Conservation (phyloP, 306 rosid species). For the Corylus heterophylla region DNA sequence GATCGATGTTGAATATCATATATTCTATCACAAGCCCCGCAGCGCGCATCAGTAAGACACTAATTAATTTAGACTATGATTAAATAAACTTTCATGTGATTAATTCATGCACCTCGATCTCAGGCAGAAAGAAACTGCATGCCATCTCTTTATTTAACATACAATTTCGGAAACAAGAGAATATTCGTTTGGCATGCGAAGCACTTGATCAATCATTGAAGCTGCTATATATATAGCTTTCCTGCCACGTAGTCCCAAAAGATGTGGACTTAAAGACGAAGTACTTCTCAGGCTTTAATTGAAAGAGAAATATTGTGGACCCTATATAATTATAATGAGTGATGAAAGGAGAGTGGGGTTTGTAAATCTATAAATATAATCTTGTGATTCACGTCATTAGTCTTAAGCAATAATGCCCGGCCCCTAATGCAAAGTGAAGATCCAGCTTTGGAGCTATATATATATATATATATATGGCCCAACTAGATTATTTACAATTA, state of each 20-base stretch:
- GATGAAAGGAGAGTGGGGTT: conserved; percentile 14
- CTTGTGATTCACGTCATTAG: conserved; percentile 5
- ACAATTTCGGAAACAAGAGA: no score
- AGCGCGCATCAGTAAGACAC: no score
- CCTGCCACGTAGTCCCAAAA: not conserved
- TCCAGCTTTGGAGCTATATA: conserved; percentile 29
- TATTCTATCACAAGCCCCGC: no score
- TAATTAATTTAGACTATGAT: no score
- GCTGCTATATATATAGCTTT: not conserved
- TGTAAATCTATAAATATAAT: conserved; percentile 5
- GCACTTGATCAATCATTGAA: no score
- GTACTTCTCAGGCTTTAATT: not conserved
- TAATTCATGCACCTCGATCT: no score
- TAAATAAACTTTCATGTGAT: no score
- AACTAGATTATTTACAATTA: not conserved
- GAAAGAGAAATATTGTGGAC: not conserved
- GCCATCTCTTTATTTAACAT: no score
- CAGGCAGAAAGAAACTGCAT: no score
- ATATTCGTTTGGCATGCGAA: no score
- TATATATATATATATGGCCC: not conserved
- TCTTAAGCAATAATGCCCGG: not conserved
- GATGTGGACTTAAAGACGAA: not conserved
- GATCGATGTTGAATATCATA: no score
- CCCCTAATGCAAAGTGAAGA: conserved; percentile 30
- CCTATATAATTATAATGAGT: not conserved